Conservation (phyloP, 2,329 filamentous ascomycete genomes). For the Fusarium sp. region DNA sequence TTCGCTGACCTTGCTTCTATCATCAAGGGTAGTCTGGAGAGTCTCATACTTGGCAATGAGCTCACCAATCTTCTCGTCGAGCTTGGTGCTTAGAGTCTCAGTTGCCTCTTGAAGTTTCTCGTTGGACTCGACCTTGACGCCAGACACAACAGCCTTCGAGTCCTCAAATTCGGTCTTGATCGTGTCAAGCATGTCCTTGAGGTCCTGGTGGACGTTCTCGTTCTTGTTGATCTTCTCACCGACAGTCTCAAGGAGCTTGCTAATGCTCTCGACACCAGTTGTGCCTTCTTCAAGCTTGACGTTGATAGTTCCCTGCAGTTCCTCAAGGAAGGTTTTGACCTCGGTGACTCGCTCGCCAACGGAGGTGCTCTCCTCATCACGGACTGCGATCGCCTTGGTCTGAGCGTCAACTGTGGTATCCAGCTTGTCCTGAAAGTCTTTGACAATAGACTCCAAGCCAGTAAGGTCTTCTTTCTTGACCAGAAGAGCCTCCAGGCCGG, state of each 20-base stretch:
- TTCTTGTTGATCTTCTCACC: constrained; percentile 70
- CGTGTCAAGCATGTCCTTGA: constrained; percentile 76
- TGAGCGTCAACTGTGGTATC: constrained; percentile 76
- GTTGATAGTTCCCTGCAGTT: constrained; percentile 80
- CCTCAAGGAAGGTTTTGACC: constrained; percentile 79
- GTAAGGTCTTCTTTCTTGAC: constrained; percentile 76
- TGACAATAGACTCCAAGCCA: constrained; percentile 72
- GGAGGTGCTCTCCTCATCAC: constrained; percentile 82
- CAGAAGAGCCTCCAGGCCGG: constrained; percentile 72
- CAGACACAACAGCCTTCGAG: constrained; percentile 80
- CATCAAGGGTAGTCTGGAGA: constrained; percentile 77
- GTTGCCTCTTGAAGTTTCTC: constrained; percentile 74
- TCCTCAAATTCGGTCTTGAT: constrained; percentile 91
- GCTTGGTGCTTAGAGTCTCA: constrained; percentile 62
- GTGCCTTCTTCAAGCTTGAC: constrained; percentile 80
- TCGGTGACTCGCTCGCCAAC: constrained; percentile 82
- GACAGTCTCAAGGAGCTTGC: constrained; percentile 74
- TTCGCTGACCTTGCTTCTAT: constrained; percentile 77
- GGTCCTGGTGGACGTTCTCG: constrained; percentile 65
- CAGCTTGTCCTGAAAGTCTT: constrained; percentile 74
- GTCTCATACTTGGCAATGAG: constrained; percentile 90
- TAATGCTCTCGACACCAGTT: constrained; percentile 75
- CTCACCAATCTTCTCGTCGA: constrained; percentile 75
- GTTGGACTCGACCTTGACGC: constrained; percentile 83
- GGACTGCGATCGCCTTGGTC: constrained; percentile 82